Conservation (phyloP, 1,284 basidiomycete species). For the Papiliotrema nemorosa region DNA sequence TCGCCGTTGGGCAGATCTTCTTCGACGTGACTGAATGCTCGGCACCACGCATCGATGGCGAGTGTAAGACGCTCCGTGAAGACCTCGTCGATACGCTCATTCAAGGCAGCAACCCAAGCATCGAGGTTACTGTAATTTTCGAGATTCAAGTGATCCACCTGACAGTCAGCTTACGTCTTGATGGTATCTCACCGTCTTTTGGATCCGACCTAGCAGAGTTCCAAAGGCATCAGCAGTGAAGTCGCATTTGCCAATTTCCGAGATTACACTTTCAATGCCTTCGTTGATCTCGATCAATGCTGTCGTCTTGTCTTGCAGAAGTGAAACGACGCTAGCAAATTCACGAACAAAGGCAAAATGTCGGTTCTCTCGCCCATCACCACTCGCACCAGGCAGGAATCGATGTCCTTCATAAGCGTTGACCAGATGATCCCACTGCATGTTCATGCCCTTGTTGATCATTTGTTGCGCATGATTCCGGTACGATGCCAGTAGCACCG, state of each 20-base stretch:
- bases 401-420: slow-evolving; percentile 81
- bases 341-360: slow-evolving; percentile 93
- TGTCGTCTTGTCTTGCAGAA: slow-evolving; percentile 91
- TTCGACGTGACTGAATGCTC: slow-evolving; percentile 71
- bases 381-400: slow-evolving; percentile 59
- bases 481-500: slow-evolving; percentile 89
- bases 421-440: slow-evolving; percentile 95
- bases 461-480: slow-evolving; percentile 85
- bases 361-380: slow-evolving; percentile 74
- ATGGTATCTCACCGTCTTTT: slow-evolving; percentile 66
- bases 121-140: slow-evolving; percentile 98
- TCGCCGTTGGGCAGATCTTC: slow-evolving; percentile 54
- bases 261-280: slow-evolving; percentile 76
- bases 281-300: slow-evolving; percentile 86
- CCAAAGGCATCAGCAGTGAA: slow-evolving; percentile 80
- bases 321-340: slow-evolving; percentile 85
- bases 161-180: background rate
- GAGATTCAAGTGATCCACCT: slow-evolving; percentile 91
- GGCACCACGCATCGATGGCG: slow-evolving; percentile 82
- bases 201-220: slow-evolving; percentile 72
- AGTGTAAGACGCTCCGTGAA: slow-evolving; percentile 72
- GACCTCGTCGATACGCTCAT: slow-evolving; percentile 78
- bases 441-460: slow-evolving; percentile 83
- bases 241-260: slow-evolving; percentile 80
- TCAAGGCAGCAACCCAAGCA: slow-evolving; percentile 86